Base-by-base conservation (phyloP, 495 filamentous ascomycete species). In the Melanomma pulvis-pyrius region DNA sequence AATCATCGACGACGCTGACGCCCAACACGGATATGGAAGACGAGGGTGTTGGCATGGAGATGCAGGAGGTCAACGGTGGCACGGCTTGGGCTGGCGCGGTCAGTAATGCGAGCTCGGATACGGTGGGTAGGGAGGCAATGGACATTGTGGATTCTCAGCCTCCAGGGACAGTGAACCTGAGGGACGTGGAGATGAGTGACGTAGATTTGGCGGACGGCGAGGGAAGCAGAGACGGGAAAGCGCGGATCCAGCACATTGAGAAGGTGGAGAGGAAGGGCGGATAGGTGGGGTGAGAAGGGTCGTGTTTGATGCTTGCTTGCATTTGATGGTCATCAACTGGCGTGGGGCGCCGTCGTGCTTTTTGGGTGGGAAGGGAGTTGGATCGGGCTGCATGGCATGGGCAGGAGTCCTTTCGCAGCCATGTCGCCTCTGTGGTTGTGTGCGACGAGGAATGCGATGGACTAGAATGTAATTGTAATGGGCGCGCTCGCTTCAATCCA, bases 1-100 rank as follows among this genome's bases (percentile, higher is more conserved):
- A 62, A n/a, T 58, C 46, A 25, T 56, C 49, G 4, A 50, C 57
- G 24, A 71, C 68, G 36, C 59, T 72, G 29, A 72, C 64, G 34
- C 65, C 69, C n/a, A 62, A 69, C 17, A 63, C 66, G 47, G 70
- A 63, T 36, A 26, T 58, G 11, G 62, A 55, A 12, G 68, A 70
- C n/a, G 49, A 56, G n/a, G 55, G 32, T 1, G 51, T 22, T 34
- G 61, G 4, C 32, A 34, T 30, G 54, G 67, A 70, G 54, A 70
- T 70, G 67, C 56, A 30, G 19, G 67, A 70, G 50, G 41, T 60
- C 12, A 57, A 65, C 44, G 60, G 67, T 8, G 61, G 56, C 0
- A 3, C 39, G 8, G 61, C 54, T 24, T 70, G 53, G 53, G 53
- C 44, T 1, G 59, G 57, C 51, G 15, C 17, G 29, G 19, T 19